Percentiles rank a stretch among this genome's conserved stretches.
Evolutionary conservation across 1,139 yeast genomes (phyloP).

Genomic region (Lipomyces yarrowii): DNA sequence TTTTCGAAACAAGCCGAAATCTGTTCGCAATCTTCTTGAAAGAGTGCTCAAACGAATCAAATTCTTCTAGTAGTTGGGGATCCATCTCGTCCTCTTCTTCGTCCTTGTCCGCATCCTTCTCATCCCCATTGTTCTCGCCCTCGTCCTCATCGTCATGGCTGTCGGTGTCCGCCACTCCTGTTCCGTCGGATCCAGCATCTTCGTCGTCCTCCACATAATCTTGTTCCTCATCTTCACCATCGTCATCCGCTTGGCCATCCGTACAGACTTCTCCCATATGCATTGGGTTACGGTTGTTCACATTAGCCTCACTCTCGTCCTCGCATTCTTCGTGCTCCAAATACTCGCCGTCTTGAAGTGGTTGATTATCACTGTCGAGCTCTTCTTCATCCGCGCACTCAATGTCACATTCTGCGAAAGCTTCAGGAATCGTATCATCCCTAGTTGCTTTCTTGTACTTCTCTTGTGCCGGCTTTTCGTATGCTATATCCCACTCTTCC

Average conservation of each 20-base stretch:
- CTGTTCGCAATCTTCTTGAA: constrained; percentile 64
- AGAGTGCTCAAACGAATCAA: constrained; percentile 60
- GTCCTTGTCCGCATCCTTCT: constrained; percentile 9
- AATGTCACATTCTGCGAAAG: constrained; percentile 3
- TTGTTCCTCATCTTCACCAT: constrained; percentile 7
- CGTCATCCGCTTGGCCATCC: neutral
- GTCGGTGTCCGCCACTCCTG: neutral
- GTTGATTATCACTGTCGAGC: neutral
- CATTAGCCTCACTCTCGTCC: neutral
- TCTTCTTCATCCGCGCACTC: constrained; percentile 11
- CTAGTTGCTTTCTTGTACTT: neutral
- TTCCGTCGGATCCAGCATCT: constrained; percentile 6
- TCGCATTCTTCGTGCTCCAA: neutral
- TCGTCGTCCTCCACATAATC: constrained; percentile 18
- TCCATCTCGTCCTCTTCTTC: constrained; percentile 26
- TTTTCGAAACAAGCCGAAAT: constrained; percentile 74
- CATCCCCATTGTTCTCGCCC: constrained; percentile 20
- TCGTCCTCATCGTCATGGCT: neutral
- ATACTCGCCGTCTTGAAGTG: neutral
- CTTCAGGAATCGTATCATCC: neutral
- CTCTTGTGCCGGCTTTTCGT: neutral
- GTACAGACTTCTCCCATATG: neutral
- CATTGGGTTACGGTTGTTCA: neutral
- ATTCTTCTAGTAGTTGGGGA: constrained; percentile 62
- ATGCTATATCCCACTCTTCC: neutral